Evolutionary conservation across 1,284 basidiomycete genomes (phyloP).

Genomic region (Sanguinoderma infundibulare): DNA sequence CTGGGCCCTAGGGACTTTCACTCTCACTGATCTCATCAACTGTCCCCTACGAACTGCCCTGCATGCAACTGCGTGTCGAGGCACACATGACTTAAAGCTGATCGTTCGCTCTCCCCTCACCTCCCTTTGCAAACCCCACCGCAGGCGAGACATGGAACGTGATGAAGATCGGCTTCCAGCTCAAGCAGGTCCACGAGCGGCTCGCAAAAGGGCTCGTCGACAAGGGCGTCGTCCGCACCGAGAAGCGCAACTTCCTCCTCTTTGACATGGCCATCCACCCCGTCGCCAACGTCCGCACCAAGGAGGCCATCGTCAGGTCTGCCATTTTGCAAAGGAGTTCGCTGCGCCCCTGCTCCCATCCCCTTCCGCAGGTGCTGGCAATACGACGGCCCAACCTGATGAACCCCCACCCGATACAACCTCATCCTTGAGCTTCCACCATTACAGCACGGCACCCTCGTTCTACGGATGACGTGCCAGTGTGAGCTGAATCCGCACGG

Average conservation of each 20-base stretch:
- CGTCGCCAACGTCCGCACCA: conserved; percentile 88
- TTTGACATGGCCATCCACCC: conserved; percentile 99
- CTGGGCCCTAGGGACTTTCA: too few species aligned
- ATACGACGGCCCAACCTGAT: background rate
- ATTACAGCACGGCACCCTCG: conserved; percentile 30
- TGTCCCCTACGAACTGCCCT: conserved; percentile 48
- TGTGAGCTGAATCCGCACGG: conserved; percentile 50
- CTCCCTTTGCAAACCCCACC: conserved; percentile 36
- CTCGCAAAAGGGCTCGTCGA: conserved; percentile 97
- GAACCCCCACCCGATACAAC: conserved; percentile 15
- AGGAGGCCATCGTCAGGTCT: conserved; percentile 78
- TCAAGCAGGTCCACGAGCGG: conserved; percentile 96
- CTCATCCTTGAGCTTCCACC: conserved; percentile 40
- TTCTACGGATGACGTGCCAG: conserved; percentile 43
- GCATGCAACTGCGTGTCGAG: background rate
- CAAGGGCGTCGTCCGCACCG: conserved; percentile 95
- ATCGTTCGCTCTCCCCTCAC: conserved; percentile 2
- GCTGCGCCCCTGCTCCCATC: conserved; percentile 3
- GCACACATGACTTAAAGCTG: conserved; percentile 29
- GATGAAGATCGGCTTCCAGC: conserved; percentile 97
- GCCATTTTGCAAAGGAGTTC: conserved; percentile 35
- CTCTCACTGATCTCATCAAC: too few species aligned
- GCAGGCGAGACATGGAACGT: conserved; percentile 98
- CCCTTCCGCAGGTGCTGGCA: background rate
- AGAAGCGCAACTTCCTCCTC: conserved; percentile 96